Base-by-base conservation (phyloP, 1,284 basidiomycete genomes). In the Fomitopsis palustris region DNA sequence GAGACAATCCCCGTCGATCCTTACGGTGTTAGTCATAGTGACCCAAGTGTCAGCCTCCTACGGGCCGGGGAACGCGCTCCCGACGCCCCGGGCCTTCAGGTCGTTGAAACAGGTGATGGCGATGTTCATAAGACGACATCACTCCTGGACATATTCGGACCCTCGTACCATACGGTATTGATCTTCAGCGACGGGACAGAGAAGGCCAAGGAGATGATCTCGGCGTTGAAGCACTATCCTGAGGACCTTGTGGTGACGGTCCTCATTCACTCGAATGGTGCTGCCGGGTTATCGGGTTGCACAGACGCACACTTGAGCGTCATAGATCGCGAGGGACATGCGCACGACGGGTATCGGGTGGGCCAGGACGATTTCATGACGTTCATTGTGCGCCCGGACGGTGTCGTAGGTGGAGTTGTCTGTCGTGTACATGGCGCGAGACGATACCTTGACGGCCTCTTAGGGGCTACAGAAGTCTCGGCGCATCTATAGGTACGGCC, bases 1-100 rank as follows among this genome's bases (percentile, higher is more conserved):
- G 35, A 42, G 21, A n/a, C 7, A 9, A 21, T 4, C 8, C 21
- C 8, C 4, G 9, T 42, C 39, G 39, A 42, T 16, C 39, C 8
- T 2, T 42, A 42, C 39, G 4, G 39, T 8, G 53, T 27, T 2
- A 9, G 8, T 5, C 62, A 67, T 17, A 64, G 58, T 27, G 62
- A 66, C 56, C 56, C 69, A 23, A 67, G 69, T 45, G 58, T 64
- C 1, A 21, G 59, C 7, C 64, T 61, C 5, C 25, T 79, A 5
- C 70, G 73, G n/a, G 79, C 79, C 0, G 81, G 79, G 0, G 79
- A 82, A 61, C 67, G 79, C 35, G 78, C 79, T 16, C 79, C 79
- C 0, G 76, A 80, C 31, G 75, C 79, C 1, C 70, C 78, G 12
- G 72, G 65, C 4, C 69, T 80, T 65, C 35, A 58, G 61, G 16